Evolutionary conservation across 345 rosid genomes (phyloP), one percentile per base, ranked within the genome.

Genomic region (Zanthoxylum bungeanum): DNA sequence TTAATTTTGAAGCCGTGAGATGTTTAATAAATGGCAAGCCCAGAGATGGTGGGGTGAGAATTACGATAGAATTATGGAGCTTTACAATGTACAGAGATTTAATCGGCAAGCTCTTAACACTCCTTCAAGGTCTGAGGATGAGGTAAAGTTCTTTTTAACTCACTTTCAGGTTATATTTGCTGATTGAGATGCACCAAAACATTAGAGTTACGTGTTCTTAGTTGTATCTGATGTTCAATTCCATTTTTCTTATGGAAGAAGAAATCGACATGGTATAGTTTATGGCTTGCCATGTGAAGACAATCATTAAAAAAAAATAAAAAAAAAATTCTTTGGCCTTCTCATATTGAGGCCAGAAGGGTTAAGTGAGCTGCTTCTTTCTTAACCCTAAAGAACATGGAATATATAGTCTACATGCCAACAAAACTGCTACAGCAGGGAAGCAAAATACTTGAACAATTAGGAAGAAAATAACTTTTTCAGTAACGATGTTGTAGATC

Each of bases 11-110:
- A 93, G 99, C 85, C 96, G 99, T 0, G 99, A 95, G 77, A 90
- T 92, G 93, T 95, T 95, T 33, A 83, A 95, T 70, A 95, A 95
- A 72, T 95, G 93, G 96, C 96, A 95, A 83, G 99, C 99, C 0
- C 99, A 95, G 82, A 71, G 89, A 55, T 95, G 99, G 99, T 95
- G 99, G 99, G 97, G 89, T 22, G 98, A 95, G 84, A 95, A 95
- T 57, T 95, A 84, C 5, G 99, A 95, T 50, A 82, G 96, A 71
- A 91, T 95, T 79, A 92, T 91, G 88, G 99, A 92, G 84, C 96
- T 95, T 46, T 95, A 95, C 73, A 92, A 95, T 79, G 99, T 95
- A 44, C 99, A 92, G 65, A 92, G 89, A 86, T 95, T 95, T 71
- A 95, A 95, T 60, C 91, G 97, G 3, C 98, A 92, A 76, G 97